Evolutionary conservation across 768 basidiomycete species (phyloP), one percentile per base, ranked within the genome.

Genomic region (Hericium erinaceus): DNA sequence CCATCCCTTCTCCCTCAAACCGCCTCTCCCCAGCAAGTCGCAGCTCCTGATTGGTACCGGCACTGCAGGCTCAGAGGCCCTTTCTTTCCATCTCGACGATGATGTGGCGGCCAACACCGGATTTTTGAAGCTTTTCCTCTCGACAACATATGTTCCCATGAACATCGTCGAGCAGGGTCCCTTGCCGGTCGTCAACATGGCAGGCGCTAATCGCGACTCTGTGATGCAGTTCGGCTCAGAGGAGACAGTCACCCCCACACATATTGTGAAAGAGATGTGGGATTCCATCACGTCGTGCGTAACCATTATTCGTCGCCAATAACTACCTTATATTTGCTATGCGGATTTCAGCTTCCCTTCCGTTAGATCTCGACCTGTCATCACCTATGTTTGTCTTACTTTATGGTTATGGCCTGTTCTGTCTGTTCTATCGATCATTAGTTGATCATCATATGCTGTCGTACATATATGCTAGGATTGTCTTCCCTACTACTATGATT

Each of bases 51-150:
- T 70, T 40, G 69, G 75, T 9, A 73, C 75, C 9, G 76, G 77
- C 3, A 66, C 66, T 48, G 70, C 69, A 15, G 77, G 76, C 8
- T 77, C 77, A 0, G 76, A 77, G 57, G 76, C 80, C 2, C 66
- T 77, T n/a, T 71, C 75, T 39, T 78, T 81, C 58, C 66, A 72
- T 2, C 69, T 77, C 8, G 61, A 67, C 9, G 71, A 74, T 10
- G 65, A 70, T 38, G 68, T 69, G 24, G 65, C 72, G 39, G 68
- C 71, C 38, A 75, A 78, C 37, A 75, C 74, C 0, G 80, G 78
- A 10, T 83, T 81, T 65, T 65, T 84, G 59, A 84, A 85, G 59
- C 64, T 84, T 6, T 83, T 83, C 64, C 73, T 83, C 4, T 80
- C 80, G 11, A 78, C 80, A 2, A 70, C 66, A 4, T 80, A 77